These are phyloP conservation scores for Spergularia marina DNA, from an alignment of 148 eudicot species.

Conservation along the genomic window DNA sequence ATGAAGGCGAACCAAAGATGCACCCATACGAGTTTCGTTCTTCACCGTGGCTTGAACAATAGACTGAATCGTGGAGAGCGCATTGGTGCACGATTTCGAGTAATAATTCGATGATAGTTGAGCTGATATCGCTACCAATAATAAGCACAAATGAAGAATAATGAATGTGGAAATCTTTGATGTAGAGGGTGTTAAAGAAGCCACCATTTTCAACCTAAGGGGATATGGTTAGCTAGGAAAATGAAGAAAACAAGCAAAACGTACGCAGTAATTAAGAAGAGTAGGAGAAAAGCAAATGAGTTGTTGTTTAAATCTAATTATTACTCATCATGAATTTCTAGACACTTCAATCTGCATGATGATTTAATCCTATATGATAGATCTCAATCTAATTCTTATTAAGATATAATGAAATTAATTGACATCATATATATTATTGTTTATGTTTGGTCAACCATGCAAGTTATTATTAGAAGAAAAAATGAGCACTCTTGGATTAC, in stretches of 20 bases:
- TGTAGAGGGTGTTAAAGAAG: background rate
- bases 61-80: slow-evolving; percentile 41
- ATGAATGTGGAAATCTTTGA: background rate
- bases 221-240: background rate
- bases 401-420: no score
- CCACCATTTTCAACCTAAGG: slow-evolving; percentile 3
- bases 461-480: no score
- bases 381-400: no score
- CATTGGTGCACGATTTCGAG: slow-evolving; percentile 44
- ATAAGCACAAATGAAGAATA: slow-evolving; percentile 20
- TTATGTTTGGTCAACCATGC: no score
- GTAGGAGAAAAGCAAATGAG: background rate
- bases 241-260: background rate
- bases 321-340: no score
- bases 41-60: slow-evolving; percentile 42
- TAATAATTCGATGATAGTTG: slow-evolving; percentile 46
- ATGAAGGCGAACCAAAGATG: slow-evolving; percentile 62
- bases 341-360: no score
- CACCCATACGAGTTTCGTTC: slow-evolving; percentile 65
- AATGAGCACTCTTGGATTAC: no score
- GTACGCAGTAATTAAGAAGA: background rate
- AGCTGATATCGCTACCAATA: slow-evolving; percentile 27
- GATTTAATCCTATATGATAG: no score
- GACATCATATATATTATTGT: no score
- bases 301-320: no score